Base-by-base conservation (phyloP, 2,329 filamentous ascomycete species). In the Plenodomus biglobosus region DNA sequence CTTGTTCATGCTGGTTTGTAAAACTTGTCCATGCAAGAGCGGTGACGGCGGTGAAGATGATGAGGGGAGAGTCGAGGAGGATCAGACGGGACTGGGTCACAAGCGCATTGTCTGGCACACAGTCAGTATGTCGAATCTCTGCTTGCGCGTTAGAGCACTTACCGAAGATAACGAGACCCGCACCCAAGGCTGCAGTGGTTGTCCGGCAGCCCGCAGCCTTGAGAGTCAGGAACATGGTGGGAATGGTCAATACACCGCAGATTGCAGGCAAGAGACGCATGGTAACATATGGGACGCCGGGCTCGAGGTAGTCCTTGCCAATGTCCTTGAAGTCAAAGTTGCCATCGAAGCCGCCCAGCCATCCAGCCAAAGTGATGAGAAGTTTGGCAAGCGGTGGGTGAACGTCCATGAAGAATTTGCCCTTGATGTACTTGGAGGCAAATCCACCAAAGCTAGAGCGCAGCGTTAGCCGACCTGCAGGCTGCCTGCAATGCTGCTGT, bases 391-490 rank as follows among this genome's bases (percentile, higher is more conserved):
- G 81, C 38, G 94, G 94, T 24, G 94, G 94, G 71, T 99, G 94
- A n/a, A 99, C 94, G 71, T 99, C 94, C 94, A 99, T 99, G 75
- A 99, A 99, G 82, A 99, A 99, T 72, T 82, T 87, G 68, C 94
- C 94, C 80, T 99, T 97, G 81, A 99, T 97, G 75, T 99, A 99
- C 75, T 99, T 99, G 64, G 88, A 90, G 58, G 94, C 94, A 71
- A 99, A 99, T 40, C 94, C 94, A 72, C 94, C 94, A 73, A 99
- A 99, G 76, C 91, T 96, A 66, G 40, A 15, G 36, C 37, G 13
- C 19, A 15, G 8, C 41, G 53, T 70, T 42, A 71, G 69, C 44
- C 44, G 42, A 34, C 32, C 22, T 46, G 38, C 32, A 43, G 20
- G 24, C n/a, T n/a, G n/a, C n/a, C n/a, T n/a, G 11, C 6, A 8